These are phyloP conservation scores for Xanthoceras sorbifolium DNA, from an alignment of 345 rosid genomes.

Conservation along the genomic window DNA sequence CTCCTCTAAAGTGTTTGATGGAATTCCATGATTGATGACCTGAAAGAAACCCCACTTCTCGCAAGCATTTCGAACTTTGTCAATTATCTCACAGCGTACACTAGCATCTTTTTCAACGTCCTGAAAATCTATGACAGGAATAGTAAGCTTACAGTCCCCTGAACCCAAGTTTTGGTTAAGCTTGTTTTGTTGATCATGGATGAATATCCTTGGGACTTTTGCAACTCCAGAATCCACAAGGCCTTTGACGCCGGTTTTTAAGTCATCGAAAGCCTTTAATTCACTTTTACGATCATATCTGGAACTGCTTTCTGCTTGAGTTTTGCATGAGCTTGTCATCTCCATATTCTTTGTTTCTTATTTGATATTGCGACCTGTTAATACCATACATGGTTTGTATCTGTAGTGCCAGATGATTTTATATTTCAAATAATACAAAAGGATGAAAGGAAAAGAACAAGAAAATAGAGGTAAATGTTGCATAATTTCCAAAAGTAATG, in stretches of 20 bases:
- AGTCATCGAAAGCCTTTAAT: slow-evolving; percentile 23
- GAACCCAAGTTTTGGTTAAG: not conserved
- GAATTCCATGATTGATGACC: slow-evolving; percentile 51
- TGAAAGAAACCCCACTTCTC: slow-evolving; percentile 56
- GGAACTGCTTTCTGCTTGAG: not conserved
- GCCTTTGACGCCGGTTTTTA: slow-evolving; percentile 44
- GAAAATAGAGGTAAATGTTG: no score
- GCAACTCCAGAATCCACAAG: slow-evolving; percentile 39
- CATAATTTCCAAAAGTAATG: no score
- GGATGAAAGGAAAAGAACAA: no score
- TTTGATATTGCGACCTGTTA: not conserved
- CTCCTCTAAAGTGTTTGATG: slow-evolving; percentile 31
- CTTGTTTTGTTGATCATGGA: slow-evolving; percentile 8
- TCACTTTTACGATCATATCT: slow-evolving; percentile 21
- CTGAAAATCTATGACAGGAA: slow-evolving; percentile 49
- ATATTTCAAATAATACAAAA: no score
- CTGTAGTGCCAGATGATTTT: no score
- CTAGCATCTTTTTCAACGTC: slow-evolving; percentile 9
- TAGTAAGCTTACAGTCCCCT: not conserved
- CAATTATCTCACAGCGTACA: slow-evolving; percentile 21
- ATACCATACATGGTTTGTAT: no score
- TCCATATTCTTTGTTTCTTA: slow-evolving; percentile 14
- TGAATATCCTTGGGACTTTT: slow-evolving; percentile 37
- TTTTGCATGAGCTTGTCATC: not conserved
- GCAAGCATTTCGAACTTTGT: slow-evolving; percentile 33